These are phyloP conservation scores for Drechslera avenae DNA, from an alignment of 2,329 filamentous ascomycete genomes.

Conservation along the genomic window DNA sequence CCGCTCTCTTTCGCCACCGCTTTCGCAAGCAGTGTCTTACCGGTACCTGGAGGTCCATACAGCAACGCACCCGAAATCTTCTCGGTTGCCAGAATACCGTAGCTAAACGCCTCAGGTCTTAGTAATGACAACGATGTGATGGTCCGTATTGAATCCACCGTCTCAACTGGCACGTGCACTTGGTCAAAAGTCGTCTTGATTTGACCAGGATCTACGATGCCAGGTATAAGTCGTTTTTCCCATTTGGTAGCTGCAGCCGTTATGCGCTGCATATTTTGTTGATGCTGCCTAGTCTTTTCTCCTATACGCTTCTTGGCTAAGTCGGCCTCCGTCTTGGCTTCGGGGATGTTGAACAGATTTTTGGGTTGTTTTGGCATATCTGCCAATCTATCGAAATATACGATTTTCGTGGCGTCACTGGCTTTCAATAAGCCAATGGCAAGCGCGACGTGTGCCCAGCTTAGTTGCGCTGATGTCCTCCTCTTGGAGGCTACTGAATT, in stretches of 20 bases:
- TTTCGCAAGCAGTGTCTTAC: conserved; percentile 69
- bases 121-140: conserved; percentile 85
- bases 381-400: conserved; percentile 29
- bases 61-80: conserved; percentile 87
- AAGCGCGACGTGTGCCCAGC: conserved; percentile 49
- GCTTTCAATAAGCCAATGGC: conserved; percentile 51
- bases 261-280: conserved; percentile 57
- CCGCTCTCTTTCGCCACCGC: conserved; percentile 68
- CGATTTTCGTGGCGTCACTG: conserved; percentile 57
- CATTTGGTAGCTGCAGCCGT: conserved; percentile 63
- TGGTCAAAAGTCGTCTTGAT: conserved; percentile 87
- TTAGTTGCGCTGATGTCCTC: conserved; percentile 31
- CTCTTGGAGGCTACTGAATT: conserved; percentile 1
- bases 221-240: conserved; percentile 80
- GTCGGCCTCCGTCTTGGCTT: conserved; percentile 6
- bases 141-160: conserved; percentile 84
- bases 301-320: conserved; percentile 14
- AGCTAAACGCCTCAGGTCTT: conserved; percentile 92
- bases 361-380: conserved; percentile 13
- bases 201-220: conserved; percentile 79
- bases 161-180: conserved; percentile 81
- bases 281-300: conserved; percentile 46
- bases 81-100: conserved; percentile 89
- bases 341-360: conserved; percentile 4
- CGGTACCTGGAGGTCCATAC: conserved; percentile 80